Evolutionary conservation across 2,329 filamentous ascomycete species (phyloP), one percentile per base, ranked within the genome.

Genomic region (Penicillium sp.): DNA sequence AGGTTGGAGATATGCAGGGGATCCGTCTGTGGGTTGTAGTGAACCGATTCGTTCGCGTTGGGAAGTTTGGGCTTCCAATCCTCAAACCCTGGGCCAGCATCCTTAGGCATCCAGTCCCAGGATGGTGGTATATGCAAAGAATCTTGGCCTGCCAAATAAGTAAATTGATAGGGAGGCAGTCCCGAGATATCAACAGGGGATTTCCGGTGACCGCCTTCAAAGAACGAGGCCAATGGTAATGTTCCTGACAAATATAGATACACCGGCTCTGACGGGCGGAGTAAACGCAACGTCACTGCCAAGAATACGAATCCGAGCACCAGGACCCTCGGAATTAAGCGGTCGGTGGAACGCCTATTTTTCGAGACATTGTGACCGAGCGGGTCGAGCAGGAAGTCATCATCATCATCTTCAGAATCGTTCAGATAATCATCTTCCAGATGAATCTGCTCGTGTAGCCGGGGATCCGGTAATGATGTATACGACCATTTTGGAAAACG

Each of bases 1-100:
- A 75, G 58, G 35, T 79, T 79, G 1, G 72, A 72, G 14, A 78
- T 71, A 47, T 72, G 75, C 35, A 78, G 43, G 0, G 77, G 77
- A 33, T 79, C 76, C 7, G 65, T 55, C 3, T 61, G 60, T 5
- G 75, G 65, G 37, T 63, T 71, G 47, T 79, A 79, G 21, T 70
- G 66, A 26, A 55, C 24, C 11, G 48, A 31, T 6, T 45, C 42
- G 22, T 44, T 52, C 13, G 16, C 35, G 16, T 33, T 37, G 26
- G 29, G 19, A 19, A 33, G 31, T 16, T 29, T 19, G n/a, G 13
- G 16, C 46, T 64, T 53, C 65, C 65, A 69, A 51, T 69, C 66
- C 14, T 56, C 47, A 37, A 67, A 67, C 13, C 65, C 65, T 4
- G 59, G 45, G 37, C 58, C 53, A 19, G 54, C 46, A 7, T 56